A percentile compares a stretch with the other conserved stretches of the same genome.
These are phyloP conservation scores for Trichosanthes cucumerina DNA, from an alignment of 306 rosid species.

Conservation along the genomic window DNA sequence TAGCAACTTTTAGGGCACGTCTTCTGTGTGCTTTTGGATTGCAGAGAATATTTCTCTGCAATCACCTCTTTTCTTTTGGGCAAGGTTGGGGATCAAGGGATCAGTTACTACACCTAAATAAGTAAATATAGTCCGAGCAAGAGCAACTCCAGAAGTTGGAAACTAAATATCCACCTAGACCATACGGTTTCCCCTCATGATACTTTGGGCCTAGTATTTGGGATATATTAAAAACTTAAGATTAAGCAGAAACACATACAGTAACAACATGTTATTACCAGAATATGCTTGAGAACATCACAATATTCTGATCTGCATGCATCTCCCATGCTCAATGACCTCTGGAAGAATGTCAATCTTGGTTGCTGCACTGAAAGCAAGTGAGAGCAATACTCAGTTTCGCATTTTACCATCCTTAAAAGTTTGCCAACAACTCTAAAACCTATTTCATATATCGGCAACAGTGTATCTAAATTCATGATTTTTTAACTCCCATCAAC, in stretches of 20 bases:
- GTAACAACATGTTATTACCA: not conserved
- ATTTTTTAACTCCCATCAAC: not conserved
- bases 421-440: not conserved
- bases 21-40: too few species aligned
- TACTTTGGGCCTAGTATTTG: too few species aligned
- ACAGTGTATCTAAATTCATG: not conserved
- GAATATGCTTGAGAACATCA: not conserved
- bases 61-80: too few species aligned
- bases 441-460: not conserved
- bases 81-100: too few species aligned
- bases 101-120: too few species aligned
- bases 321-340: not conserved
- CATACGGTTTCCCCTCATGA: too few species aligned
- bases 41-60: too few species aligned
- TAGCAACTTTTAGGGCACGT: too few species aligned
- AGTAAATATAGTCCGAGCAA: too few species aligned
- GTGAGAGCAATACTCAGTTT: not conserved
- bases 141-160: too few species aligned
- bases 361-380: not conserved
- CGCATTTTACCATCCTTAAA: not conserved
- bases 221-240: too few species aligned
- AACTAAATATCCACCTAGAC: too few species aligned
- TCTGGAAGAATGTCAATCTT: not conserved
- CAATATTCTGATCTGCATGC: not conserved
- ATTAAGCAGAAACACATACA: not conserved